Evolutionary conservation across 1,284 basidiomycete genomes (phyloP).

Genomic region (Waitea zeae): DNA sequence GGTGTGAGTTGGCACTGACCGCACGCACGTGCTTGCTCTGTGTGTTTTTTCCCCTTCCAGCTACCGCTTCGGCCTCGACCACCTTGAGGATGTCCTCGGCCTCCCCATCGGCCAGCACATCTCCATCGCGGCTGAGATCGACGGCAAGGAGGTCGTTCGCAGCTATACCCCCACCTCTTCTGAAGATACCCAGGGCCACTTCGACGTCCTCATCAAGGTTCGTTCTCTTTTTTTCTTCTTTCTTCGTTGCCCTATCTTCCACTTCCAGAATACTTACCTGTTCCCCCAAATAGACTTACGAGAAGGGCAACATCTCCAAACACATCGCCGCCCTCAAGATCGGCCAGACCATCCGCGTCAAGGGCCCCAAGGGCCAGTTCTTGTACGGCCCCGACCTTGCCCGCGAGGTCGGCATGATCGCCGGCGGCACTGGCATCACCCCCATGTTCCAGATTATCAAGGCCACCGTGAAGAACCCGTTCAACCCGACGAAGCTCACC

Average conservation of each 20-base stretch:
- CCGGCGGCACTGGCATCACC: slow-evolving; percentile 91
- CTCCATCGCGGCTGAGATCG: slow-evolving; percentile 77
- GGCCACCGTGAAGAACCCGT: slow-evolving; percentile 72
- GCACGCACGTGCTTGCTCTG: background rate
- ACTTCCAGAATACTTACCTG: slow-evolving; percentile 2
- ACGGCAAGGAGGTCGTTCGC: slow-evolving; percentile 79
- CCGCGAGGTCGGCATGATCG: slow-evolving; percentile 85
- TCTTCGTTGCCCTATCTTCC: slow-evolving; percentile 3
- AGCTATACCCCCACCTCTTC: slow-evolving; percentile 93
- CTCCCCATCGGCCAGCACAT: slow-evolving; percentile 97
- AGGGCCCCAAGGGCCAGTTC: slow-evolving; percentile 94
- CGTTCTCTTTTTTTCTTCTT: slow-evolving; percentile 4
- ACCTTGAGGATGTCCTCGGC: slow-evolving; percentile 62
- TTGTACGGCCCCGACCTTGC: slow-evolving; percentile 55
- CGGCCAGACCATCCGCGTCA: slow-evolving; percentile 76
- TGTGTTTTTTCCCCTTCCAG: slow-evolving; percentile 20
- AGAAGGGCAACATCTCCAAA: slow-evolving; percentile 91
- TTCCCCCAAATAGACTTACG: slow-evolving; percentile 57
- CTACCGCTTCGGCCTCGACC: slow-evolving; percentile 82
- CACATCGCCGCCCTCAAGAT: slow-evolving; percentile 68
- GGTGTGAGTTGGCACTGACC: slow-evolving; percentile 3
- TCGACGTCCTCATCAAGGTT: slow-evolving; percentile 95
- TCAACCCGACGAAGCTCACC: slow-evolving; percentile 65
- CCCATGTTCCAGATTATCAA: slow-evolving; percentile 97
- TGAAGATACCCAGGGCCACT: slow-evolving; percentile 84